Evolutionary conservation across 257 asterid species (phyloP).

Genomic region (Jasminum sambac): DNA sequence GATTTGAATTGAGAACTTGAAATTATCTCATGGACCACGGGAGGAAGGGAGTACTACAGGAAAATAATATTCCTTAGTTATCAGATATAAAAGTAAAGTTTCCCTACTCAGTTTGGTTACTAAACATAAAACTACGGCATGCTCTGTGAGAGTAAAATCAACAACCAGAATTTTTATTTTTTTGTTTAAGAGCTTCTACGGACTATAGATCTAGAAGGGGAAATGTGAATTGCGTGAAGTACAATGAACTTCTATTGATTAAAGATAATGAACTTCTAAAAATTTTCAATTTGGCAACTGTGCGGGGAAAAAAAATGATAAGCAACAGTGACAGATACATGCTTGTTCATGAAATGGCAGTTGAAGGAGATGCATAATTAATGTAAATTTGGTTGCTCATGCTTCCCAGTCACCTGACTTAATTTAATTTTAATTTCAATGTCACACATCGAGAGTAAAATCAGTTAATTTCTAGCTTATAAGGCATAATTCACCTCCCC

Average conservation of each 20-base stretch:
- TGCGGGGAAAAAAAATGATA: background rate
- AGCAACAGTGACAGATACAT: background rate
- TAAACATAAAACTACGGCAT: background rate
- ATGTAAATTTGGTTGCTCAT: background rate
- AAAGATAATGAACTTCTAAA: no score
- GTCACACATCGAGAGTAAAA: background rate
- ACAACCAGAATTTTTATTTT: background rate
- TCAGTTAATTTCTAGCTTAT: background rate
- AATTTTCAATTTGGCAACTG: no score
- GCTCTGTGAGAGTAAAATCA: background rate
- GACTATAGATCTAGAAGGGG: background rate
- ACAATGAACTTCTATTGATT: no score
- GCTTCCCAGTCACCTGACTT: background rate
- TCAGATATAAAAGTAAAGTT: background rate
- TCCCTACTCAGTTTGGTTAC: background rate
- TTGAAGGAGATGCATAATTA: background rate
- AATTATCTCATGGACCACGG: background rate
- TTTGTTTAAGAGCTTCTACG: background rate
- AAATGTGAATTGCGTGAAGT: no score
- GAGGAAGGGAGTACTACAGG: background rate
- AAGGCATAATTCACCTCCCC: constrained; percentile 5
- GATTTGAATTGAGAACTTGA: background rate
- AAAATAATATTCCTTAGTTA: background rate
- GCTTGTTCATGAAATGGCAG: background rate
- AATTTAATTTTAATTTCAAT: background rate